Conservation (phyloP, 257 asterid species). For the Cynanchum wilfordii region DNA sequence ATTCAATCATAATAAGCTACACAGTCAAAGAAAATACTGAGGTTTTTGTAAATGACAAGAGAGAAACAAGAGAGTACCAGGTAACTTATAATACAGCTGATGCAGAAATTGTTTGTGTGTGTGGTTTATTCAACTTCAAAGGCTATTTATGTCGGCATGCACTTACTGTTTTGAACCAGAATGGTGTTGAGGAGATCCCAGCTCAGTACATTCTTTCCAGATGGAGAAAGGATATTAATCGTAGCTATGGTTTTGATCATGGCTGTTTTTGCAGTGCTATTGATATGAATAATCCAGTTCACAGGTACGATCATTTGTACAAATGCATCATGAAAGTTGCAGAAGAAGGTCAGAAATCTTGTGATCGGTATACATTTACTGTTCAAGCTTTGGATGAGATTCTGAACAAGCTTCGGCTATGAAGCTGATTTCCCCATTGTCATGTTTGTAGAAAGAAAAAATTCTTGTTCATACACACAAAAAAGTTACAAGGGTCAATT, state of each 20-base stretch:
- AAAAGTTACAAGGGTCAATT: background rate
- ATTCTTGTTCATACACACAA: background rate
- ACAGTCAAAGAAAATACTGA: slow-evolving; percentile 36
- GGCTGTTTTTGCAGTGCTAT: slow-evolving; percentile 28
- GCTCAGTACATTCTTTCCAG: slow-evolving; percentile 50
- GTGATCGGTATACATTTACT: slow-evolving; percentile 37
- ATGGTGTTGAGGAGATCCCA: slow-evolving; percentile 52
- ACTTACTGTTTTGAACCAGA: slow-evolving; percentile 42
- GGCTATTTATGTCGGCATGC: slow-evolving; percentile 64
- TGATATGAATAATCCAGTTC: slow-evolving; percentile 44
- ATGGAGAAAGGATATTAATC: slow-evolving; percentile 52
- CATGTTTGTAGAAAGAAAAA: slow-evolving; percentile 1
- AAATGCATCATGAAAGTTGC: slow-evolving; percentile 34
- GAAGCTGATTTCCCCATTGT: slow-evolving; percentile 15
- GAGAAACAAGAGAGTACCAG: slow-evolving; percentile 41
- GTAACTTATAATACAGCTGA: slow-evolving; percentile 38
- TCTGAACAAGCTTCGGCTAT: slow-evolving; percentile 29
- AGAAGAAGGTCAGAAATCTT: slow-evolving; percentile 52
- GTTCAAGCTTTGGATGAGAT: slow-evolving; percentile 37
- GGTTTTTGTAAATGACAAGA: slow-evolving; percentile 29
- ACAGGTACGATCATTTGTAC: slow-evolving; percentile 48
- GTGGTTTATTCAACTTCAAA: slow-evolving; percentile 49
- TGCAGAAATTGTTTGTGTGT: slow-evolving; percentile 37
- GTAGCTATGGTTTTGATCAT: slow-evolving; percentile 26
- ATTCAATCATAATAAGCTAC: slow-evolving; percentile 28